Base-by-base conservation (phyloP, 1,284 basidiomycete species). In the Moesziomyces globuligerus region DNA sequence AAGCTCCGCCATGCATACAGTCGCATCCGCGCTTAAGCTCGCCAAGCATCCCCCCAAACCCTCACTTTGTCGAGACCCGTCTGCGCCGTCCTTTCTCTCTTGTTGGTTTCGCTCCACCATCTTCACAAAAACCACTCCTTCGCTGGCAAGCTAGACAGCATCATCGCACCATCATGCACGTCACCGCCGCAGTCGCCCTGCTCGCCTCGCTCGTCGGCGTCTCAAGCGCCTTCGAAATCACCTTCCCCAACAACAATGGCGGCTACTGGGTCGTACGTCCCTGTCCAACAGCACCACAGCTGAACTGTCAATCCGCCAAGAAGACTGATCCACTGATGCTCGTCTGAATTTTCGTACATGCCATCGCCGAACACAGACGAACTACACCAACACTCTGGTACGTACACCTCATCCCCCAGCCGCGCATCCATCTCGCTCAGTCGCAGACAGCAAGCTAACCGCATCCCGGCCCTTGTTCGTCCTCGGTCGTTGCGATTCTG, bases 261-360 rank as follows among this genome's bases (percentile, higher is more conserved):
- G 72, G 72, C 11, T 74, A 74, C 49, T 74, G 72, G 72, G 72
- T 74, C 43, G 68, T 70, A 55, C 20, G 67, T 70, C 34, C 7
- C 32, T 20, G 24, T 41, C 45, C 34, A 23, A n/a, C n/a, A n/a
- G n/a, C n/a, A n/a, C n/a, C n/a, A n/a, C n/a, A n/a, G n/a, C n/a
- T n/a, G n/a, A n/a, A n/a, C n/a, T n/a, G n/a, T n/a, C n/a, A n/a
- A n/a, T n/a, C n/a, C n/a, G n/a, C n/a, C n/a, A n/a, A n/a, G 18
- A 8, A 26, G 44, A 42, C 40, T 44, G 52, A 54, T 11, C 21
- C 4, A 20, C 11, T 13, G 21, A 2, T 15, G 21, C 25, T 39
- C 29, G 3, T 13, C 38, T 42, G 7, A 25, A 20, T 24, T 23
- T 23, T 17, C 9, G 15, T 26, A n/a, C 9, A 23, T 32, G 13